Percentiles rank a stretch among this genome's conserved stretches.
Conservation (phyloP, 2,329 filamentous ascomycete genomes). For the Emergomyces africanus region DNA sequence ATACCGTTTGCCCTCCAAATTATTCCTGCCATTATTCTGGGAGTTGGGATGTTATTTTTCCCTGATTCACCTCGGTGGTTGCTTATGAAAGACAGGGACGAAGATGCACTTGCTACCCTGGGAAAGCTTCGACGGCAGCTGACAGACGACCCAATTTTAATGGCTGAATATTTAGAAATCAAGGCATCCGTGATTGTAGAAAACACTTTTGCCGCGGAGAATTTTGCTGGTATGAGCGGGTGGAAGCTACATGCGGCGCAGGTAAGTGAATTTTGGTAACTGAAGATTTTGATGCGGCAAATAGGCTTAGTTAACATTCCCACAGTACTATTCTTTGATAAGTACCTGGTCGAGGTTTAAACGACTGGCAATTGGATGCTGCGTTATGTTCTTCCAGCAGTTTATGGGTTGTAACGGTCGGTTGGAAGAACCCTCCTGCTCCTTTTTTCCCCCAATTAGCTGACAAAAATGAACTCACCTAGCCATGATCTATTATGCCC, state of each 20-base stretch:
- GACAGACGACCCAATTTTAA: constrained; percentile 32
- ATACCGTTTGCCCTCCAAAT: constrained; percentile 38
- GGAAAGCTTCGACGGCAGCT: constrained; percentile 37
- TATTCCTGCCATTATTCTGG: constrained; percentile 25
- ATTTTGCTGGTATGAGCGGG: constrained; percentile 19
- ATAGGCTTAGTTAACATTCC: background rate
- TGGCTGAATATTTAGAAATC: constrained; percentile 39
- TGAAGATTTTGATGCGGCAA: background rate
- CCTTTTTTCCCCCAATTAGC: background rate
- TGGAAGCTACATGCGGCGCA: constrained; percentile 21
- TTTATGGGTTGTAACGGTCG: constrained; percentile 36
- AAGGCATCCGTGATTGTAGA: constrained; percentile 32
- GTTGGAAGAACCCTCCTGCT: background rate
- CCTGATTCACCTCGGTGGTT: constrained; percentile 47
- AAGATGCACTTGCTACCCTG: constrained; percentile 36
- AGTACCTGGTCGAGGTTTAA: constrained; percentile 25
- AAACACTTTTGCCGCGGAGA: constrained; percentile 20
- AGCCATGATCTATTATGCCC: constrained; percentile 38
- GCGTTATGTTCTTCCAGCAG: constrained; percentile 33
- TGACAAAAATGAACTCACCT: background rate
- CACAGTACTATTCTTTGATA: constrained; percentile 22
- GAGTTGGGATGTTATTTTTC: constrained; percentile 35
- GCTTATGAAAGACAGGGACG: constrained; percentile 34
- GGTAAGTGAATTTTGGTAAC: constrained; percentile 9
- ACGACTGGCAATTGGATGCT: constrained; percentile 27